Percentiles rank a stretch among this genome's conserved stretches.
Evolutionary conservation across 192 early-diverging fungal species (phyloP).

Genomic region (Irineochytrium annulatum): DNA sequence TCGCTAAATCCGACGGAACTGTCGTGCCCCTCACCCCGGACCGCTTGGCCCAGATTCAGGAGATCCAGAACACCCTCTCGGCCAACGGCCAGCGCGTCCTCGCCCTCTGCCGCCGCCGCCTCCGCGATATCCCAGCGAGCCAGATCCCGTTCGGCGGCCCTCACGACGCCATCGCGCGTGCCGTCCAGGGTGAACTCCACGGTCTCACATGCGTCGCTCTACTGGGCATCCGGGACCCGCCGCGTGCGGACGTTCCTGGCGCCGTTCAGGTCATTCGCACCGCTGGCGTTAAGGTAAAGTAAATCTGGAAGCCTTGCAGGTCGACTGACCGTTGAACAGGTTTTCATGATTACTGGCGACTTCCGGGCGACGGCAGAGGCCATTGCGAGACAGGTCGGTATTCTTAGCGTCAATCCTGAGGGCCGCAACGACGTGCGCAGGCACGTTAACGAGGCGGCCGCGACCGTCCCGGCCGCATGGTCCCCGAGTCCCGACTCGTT

Average conservation of each 20-base stretch:
- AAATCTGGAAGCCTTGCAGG: too few relatives aligned
- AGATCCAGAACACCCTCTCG: conserved; percentile 56
- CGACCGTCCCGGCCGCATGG: too few relatives aligned
- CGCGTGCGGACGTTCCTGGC: conserved; percentile 65
- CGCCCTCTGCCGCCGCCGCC: conserved; percentile 78
- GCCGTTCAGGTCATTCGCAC: conserved; percentile 52
- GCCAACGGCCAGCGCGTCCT: conserved; percentile 79
- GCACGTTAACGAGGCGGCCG: too few relatives aligned
- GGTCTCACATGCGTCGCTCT: conserved; percentile 66
- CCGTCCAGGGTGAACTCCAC: conserved; percentile 13
- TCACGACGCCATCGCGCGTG: too few relatives aligned
- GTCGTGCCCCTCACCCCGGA: conserved; percentile 16
- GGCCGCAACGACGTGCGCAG: too few relatives aligned
- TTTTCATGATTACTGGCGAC: conserved; percentile 85
- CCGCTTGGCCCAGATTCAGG: conserved; percentile 38
- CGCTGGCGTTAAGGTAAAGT: conserved; percentile 68
- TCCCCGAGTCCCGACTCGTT: too few relatives aligned
- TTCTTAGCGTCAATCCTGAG: too few relatives aligned
- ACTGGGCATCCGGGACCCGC: conserved; percentile 74
- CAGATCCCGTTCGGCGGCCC: too few relatives aligned
- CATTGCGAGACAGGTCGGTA: conserved; percentile 73
- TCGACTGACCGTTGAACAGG: too few relatives aligned
- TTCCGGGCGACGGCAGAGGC: conserved; percentile 71
- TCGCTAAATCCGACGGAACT: conserved; percentile 57
- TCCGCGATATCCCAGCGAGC: too few relatives aligned